phyloP scores from a whole-genome alignment of 768 basidiomycete genomes.

The Pleurotus platypus region DNA sequence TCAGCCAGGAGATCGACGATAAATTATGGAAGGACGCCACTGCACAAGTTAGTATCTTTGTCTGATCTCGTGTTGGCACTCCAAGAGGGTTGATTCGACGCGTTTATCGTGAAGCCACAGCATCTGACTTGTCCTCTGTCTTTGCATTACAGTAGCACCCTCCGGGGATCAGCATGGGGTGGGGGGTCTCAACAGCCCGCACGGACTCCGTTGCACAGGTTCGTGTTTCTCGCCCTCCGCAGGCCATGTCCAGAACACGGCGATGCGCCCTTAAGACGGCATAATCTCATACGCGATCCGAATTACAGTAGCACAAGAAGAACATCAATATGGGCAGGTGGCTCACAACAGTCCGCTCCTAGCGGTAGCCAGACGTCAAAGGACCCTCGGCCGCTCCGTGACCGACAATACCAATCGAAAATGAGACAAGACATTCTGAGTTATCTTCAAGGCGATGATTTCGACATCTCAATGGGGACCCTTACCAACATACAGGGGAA shows the following conservation, averaged over 20 bases:
- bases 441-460: constrained; percentile 65
- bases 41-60: not conserved
- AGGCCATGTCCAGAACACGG: constrained; percentile 1
- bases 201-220: constrained; percentile 75
- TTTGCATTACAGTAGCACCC: not conserved
- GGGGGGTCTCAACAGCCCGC: constrained; percentile 41
- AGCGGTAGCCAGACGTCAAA: constrained; percentile 55
- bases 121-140: not conserved
- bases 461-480: constrained; percentile 64
- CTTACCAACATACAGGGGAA: constrained; percentile 79
- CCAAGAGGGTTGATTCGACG: too few relatives aligned
- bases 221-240: constrained; percentile 20
- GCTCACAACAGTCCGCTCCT: constrained; percentile 42
- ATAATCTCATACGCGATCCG: not conserved
- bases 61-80: too few relatives aligned
- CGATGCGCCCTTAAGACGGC: too few relatives aligned
- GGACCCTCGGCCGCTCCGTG: constrained; percentile 78
- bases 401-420: constrained; percentile 65
- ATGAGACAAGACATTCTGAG: constrained; percentile 75
- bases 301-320: constrained; percentile 61
- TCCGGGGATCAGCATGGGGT: not conserved
- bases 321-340: constrained; percentile 70
- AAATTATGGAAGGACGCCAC: too few relatives aligned
- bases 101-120: too few relatives aligned
- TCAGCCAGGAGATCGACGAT: too few relatives aligned